These are phyloP conservation scores for Hippophae gyantsensis DNA, from an alignment of 306 rosid genomes.

Conservation along the genomic window DNA sequence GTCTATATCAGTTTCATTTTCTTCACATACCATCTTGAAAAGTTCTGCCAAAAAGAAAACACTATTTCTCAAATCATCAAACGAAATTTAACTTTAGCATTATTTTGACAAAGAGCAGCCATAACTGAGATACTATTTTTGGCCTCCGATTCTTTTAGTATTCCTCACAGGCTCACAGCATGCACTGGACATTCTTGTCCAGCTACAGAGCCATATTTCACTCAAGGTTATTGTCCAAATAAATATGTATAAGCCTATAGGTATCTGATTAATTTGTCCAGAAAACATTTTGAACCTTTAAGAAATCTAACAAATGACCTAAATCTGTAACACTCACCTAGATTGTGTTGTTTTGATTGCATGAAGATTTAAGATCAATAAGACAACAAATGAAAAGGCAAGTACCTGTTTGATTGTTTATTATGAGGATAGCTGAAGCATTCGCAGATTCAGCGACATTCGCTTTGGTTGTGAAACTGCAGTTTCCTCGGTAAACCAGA, in stretches of 20 bases:
- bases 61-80: conserved; percentile 1
- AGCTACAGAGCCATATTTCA: neutral
- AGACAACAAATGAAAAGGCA: conserved; percentile 13
- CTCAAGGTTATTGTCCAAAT: neutral
- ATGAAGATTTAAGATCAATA: conserved; percentile 9
- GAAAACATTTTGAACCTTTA: neutral
- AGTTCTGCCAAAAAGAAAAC: conserved; percentile 47
- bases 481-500: conserved; percentile 81
- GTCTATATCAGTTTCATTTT: conserved; percentile 54
- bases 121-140: conserved; percentile 2
- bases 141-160: neutral
- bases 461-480: conserved; percentile 94
- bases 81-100: too few relatives aligned
- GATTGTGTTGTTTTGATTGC: neutral
- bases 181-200: neutral
- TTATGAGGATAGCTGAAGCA: conserved; percentile 90
- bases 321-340: neutral
- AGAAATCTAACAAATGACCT: neutral
- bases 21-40: conserved; percentile 97
- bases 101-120: neutral
- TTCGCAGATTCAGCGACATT: conserved; percentile 69
- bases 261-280: neutral
- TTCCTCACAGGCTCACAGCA: neutral
- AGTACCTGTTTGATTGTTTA: conserved; percentile 71
- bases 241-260: neutral